These are phyloP conservation scores for Erodium maritimum DNA, from an alignment of 345 rosid genomes.

Conservation along the genomic window DNA sequence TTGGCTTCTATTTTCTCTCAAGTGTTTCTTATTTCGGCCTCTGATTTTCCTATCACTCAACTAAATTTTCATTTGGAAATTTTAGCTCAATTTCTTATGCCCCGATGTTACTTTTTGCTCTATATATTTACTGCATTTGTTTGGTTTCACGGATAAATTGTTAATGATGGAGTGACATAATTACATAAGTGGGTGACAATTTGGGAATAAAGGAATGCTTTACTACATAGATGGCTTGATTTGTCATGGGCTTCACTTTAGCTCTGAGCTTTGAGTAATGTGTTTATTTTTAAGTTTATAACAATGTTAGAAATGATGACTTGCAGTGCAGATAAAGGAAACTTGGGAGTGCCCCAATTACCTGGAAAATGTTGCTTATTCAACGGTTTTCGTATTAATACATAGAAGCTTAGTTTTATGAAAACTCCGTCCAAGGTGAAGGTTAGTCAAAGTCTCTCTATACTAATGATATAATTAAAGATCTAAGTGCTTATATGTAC, in stretches of 20 bases:
- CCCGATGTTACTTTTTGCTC: too few species aligned
- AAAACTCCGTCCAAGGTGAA: slow-evolving; percentile 92
- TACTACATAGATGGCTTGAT: not conserved
- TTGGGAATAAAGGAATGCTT: not conserved
- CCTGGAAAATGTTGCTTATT: slow-evolving; percentile 96
- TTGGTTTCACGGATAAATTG: not conserved
- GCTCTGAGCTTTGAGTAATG: not conserved
- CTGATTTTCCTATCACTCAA: not conserved
- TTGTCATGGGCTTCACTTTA: not conserved
- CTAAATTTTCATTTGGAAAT: not conserved
- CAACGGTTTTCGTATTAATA: slow-evolving; percentile 78
- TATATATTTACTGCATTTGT: too few species aligned
- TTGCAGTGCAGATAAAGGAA: slow-evolving; percentile 59
- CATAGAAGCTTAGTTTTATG: slow-evolving; percentile 93
- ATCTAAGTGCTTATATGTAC: not conserved
- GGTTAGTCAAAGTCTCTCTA: slow-evolving; percentile 23
- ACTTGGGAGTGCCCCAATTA: slow-evolving; percentile 78
- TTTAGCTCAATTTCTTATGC: too few species aligned
- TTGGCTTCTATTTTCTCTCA: slow-evolving; percentile 96
- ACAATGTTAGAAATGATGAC: not conserved
- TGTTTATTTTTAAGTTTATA: too few species aligned
- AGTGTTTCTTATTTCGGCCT: slow-evolving; percentile 17
- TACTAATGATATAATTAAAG: not conserved
- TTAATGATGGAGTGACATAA: not conserved
- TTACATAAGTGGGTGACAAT: not conserved